Evolutionary conservation across 768 basidiomycete species (phyloP).

Genomic region (Lyophyllum decastes): DNA sequence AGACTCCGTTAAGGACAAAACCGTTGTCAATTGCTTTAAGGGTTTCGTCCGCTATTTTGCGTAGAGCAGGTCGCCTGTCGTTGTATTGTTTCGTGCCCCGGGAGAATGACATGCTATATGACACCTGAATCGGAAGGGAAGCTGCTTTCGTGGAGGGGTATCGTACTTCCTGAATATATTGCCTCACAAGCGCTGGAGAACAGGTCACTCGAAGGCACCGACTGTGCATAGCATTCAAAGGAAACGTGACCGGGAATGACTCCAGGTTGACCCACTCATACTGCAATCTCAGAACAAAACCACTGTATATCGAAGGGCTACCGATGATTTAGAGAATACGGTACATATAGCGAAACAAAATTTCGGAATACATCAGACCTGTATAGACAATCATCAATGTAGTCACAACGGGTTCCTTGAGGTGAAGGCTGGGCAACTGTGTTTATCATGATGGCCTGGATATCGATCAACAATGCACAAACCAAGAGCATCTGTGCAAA

Average conservation of each 20-base stretch:
- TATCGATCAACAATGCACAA: no score
- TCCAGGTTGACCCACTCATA: not conserved
- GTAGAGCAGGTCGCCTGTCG: constrained; percentile 27
- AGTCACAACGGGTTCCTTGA: no score
- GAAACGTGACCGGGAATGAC: not conserved
- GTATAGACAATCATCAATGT: no score
- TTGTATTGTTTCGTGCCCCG: constrained; percentile 20
- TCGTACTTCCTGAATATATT: not conserved
- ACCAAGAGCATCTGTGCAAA: no score
- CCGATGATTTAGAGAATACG: no score
- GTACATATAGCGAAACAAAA: no score
- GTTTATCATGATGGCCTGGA: no score
- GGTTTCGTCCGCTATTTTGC: constrained; percentile 53
- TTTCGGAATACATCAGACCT: no score
- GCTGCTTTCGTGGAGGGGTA: not conserved
- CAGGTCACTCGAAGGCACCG: not conserved
- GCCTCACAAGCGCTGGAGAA: not conserved
- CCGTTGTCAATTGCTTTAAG: constrained; percentile 50
- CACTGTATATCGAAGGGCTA: no score
- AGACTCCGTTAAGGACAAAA: constrained; percentile 28
- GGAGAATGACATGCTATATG: not conserved
- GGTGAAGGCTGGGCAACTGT: no score
- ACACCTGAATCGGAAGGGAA: not conserved
- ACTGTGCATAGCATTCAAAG: not conserved
- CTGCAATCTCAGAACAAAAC: no score